Conservation (phyloP, 2,329 filamentous ascomycete genomes). For the Cercospora sojina region DNA sequence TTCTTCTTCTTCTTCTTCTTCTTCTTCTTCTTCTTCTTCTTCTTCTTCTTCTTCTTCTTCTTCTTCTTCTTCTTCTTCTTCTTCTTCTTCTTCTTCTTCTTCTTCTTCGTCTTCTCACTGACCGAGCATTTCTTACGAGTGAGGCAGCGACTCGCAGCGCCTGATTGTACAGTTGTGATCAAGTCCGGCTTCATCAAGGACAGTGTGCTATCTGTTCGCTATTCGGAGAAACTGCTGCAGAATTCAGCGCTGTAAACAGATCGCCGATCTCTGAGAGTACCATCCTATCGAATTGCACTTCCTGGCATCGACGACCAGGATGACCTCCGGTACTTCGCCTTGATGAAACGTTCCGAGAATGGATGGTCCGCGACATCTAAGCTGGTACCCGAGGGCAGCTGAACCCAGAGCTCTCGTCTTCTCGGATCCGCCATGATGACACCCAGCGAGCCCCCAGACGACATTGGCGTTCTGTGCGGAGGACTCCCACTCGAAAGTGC, state of each 20-base stretch:
- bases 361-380: neutral
- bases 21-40: too few species aligned
- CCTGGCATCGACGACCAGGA: neutral
- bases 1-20: too few species aligned
- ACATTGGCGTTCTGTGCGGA: neutral
- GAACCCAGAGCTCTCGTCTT: neutral
- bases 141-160: neutral
- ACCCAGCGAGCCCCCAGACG: neutral
- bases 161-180: neutral
- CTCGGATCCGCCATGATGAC: too few species aligned
- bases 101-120: too few species aligned
- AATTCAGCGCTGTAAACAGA: neutral
- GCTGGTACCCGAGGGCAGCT: neutral
- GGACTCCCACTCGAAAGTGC: neutral
- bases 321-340: neutral
- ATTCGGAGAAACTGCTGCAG: neutral
- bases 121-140: neutral
- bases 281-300: neutral
- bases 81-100: too few species aligned
- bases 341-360: neutral
- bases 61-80: too few species aligned
- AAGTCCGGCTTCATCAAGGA: neutral
- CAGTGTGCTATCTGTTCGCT: neutral
- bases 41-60: too few species aligned
- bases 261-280: slow-evolving; percentile 1